Evolutionary conservation across 495 filamentous ascomycete genomes (phyloP), one percentile per base, ranked within the genome.

Genomic region (Friedmanniomyces simplex): DNA sequence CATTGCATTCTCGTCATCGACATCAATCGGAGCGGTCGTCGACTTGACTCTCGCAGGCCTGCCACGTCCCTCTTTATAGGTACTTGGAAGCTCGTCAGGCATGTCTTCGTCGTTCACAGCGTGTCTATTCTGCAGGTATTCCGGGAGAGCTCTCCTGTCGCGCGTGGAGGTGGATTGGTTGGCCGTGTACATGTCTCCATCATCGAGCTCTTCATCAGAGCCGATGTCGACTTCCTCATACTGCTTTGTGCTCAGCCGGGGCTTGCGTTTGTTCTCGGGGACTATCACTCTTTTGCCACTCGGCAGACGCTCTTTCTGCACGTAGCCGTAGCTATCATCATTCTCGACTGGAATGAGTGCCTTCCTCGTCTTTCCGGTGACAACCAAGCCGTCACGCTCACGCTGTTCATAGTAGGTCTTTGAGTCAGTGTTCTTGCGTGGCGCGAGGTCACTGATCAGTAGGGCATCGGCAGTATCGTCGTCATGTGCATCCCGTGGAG

Each of bases 311-410:
- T 60, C 61, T 7, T 18, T 16, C 11, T 36, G 13, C 6, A 10
- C 30, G 26, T 53, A 52, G 12, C 52, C 57, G 43, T 64, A 64
- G 32, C 32, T 64, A n/a, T 60, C 61, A 49, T 64, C 61, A 30
- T 60, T 60, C 49, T 64, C 61, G 0, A 64, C 57, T 2, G 61
- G 61, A n/a, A 64, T 57, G 18, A 64, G 28, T 1, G 61, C 61
- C 24, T 64, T 64, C 37, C 41, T 52, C 1, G 51, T 52, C 13
- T 25, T 49, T 52, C 48, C 42, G 10, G 47, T 59, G 14, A 64
- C 21, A 7, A 64, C 42, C 16, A 42, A 39, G 20, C 61, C 61
- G 1, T 56, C 30, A 2, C 37, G 20, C 32, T 60, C 41, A 7
- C 54, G 34, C 32, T 60, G 25, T 30, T 60, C n/a, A 30, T 64